phyloP scores from a whole-genome alignment of 306 rosid species.

The Cucurbita ficifolia region DNA sequence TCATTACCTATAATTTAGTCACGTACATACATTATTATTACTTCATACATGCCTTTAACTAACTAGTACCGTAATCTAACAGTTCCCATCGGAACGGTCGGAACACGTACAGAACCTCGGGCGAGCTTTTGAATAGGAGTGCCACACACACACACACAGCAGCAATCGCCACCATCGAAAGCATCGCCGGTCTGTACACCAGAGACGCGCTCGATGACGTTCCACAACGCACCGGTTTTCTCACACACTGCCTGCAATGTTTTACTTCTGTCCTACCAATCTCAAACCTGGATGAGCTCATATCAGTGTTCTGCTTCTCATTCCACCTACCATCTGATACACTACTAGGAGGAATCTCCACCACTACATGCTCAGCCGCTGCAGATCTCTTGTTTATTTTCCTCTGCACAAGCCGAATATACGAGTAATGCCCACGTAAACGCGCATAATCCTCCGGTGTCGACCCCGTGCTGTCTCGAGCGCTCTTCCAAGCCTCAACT shows the following conservation, averaged over 20 bases:
- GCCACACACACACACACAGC: conserved; percentile 87
- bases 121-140: conserved; percentile 73
- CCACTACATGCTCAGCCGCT: conserved; percentile 40
- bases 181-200: conserved; percentile 67
- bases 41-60: too few relatives aligned
- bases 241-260: conserved; percentile 34
- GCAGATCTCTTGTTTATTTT: conserved; percentile 30
- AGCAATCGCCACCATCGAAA: conserved; percentile 73
- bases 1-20: conserved; percentile 7
- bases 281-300: conserved; percentile 28
- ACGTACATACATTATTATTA: neutral
- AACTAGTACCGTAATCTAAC: conserved; percentile 45
- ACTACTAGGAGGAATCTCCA: conserved; percentile 48
- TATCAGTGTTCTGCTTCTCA: conserved; percentile 24
- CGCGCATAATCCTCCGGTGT: conserved; percentile 64
- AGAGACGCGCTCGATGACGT: conserved; percentile 19
- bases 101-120: conserved; percentile 47
- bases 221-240: conserved; percentile 27
- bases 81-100: conserved; percentile 74
- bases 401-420: conserved; percentile 49
- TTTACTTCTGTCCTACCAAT: conserved; percentile 22
- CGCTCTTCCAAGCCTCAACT: conserved; percentile 69
- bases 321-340: conserved; percentile 18
- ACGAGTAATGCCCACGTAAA: conserved; percentile 40
- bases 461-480: conserved; percentile 46